Conservation (phyloP, 345 rosid species). For the Rhizophora mangle region DNA sequence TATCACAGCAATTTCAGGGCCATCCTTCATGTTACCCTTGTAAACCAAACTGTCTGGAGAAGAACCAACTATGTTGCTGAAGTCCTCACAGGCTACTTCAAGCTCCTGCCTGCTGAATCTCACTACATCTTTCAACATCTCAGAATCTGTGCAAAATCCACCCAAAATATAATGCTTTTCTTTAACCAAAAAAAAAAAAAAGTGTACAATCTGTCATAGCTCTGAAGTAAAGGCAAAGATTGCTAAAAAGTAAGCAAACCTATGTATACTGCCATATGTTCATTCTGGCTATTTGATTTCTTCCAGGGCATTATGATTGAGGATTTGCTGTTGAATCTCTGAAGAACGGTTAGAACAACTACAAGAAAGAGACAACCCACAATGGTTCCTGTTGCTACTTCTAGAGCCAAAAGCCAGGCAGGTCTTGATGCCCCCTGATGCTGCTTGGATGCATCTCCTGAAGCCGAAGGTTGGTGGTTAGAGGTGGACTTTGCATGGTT, state of each 20-base stretch:
- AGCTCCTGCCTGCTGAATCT: slow-evolving; percentile 90
- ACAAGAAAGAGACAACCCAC: slow-evolving; percentile 62
- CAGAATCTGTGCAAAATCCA: slow-evolving; percentile 54
- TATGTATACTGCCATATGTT: slow-evolving; percentile 54
- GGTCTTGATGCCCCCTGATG: slow-evolving; percentile 61
- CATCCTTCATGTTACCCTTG: slow-evolving; percentile 86
- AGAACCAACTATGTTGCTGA: slow-evolving; percentile 93
- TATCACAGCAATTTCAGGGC: slow-evolving; percentile 95
- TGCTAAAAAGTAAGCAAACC: slow-evolving; percentile 47
- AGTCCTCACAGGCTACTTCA: slow-evolving; percentile 99
- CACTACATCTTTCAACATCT: slow-evolving; percentile 70
- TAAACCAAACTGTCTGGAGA: slow-evolving; percentile 90
- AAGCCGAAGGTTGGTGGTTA: slow-evolving; percentile 49
- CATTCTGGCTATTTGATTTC: slow-evolving; percentile 84
- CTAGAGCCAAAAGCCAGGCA: slow-evolving; percentile 75
- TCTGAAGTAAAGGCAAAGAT: background rate
- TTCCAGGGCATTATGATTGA: slow-evolving; percentile 94
- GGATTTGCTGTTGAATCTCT: slow-evolving; percentile 71
- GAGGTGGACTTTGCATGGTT: slow-evolving; percentile 37
- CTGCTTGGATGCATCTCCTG: slow-evolving; percentile 40
- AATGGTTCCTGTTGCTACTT: slow-evolving; percentile 80
- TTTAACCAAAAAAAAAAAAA: background rate
- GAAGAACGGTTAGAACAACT: slow-evolving; percentile 58
- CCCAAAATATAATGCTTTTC: background rate
- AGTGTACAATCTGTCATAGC: slow-evolving; percentile 1